These are phyloP conservation scores for Penicillium silybi DNA, from an alignment of 495 filamentous ascomycete species.

Conservation along the genomic window DNA sequence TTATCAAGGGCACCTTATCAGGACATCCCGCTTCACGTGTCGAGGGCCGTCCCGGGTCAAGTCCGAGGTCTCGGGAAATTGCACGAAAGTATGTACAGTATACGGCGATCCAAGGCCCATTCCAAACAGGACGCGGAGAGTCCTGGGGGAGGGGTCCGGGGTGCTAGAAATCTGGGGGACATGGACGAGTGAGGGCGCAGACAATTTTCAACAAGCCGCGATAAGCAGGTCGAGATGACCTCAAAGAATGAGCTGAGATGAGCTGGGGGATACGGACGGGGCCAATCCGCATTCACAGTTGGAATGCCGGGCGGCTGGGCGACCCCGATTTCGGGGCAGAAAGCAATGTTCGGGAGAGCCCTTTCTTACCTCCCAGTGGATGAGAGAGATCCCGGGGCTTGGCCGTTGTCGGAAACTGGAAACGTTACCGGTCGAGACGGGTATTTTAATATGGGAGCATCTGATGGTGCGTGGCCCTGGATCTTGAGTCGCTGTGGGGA, in stretches of 20 bases:
- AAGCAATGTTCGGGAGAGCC: neutral
- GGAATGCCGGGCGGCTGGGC: conserved; percentile 12
- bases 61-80: neutral
- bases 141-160: conserved; percentile 2
- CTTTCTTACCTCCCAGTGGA: neutral
- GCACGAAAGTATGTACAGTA: neutral
- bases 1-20: conserved; percentile 28
- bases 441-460: neutral
- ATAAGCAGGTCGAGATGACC: conserved; percentile 25
- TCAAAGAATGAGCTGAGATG: conserved; percentile 22
- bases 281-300: conserved; percentile 18
- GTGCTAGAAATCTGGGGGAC: neutral
- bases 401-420: conserved; percentile 40
- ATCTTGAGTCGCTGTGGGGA: neutral
- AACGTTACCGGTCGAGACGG: neutral
- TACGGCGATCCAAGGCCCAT: neutral
- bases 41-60: conserved; percentile 2
- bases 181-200: conserved; percentile 7
- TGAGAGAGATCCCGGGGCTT: conserved; percentile 21
- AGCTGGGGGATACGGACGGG: conserved; percentile 14
- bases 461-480: neutral
- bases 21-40: conserved; percentile 25
- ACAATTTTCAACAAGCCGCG: conserved; percentile 10
- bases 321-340: conserved; percentile 34
- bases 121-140: neutral